Evolutionary conservation across 176 grass and related monocot species (phyloP).

Genomic region (sorghum (Sorghum bicolor)): Sorghum_bicolor_NCBIv3 NC_012872.2:54789001-54789500

Average conservation of each 20-base stretch:
- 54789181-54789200: slow-evolving; percentile 68
- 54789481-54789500: not conserved
- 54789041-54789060: not conserved
- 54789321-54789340: not conserved
- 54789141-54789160: slow-evolving; percentile 20
- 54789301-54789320: not conserved
- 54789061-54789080: not conserved
- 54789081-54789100: not conserved
- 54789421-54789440: not conserved
- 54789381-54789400: not conserved
- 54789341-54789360: not conserved
- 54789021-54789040: not conserved
- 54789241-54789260: slow-evolving; percentile 29
- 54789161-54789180: slow-evolving; percentile 66
- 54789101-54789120: slow-evolving; percentile 38
- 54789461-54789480: not conserved
- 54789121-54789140: slow-evolving; percentile 35
- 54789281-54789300: not conserved
- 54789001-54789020: not conserved
- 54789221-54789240: slow-evolving; percentile 59
- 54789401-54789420: not conserved
- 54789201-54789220: slow-evolving; percentile 58
- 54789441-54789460: not conserved
- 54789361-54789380: not conserved
- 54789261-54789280: not conserved